Base-by-base conservation (phyloP, 768 basidiomycete species). In the Pholiota microspora region DNA sequence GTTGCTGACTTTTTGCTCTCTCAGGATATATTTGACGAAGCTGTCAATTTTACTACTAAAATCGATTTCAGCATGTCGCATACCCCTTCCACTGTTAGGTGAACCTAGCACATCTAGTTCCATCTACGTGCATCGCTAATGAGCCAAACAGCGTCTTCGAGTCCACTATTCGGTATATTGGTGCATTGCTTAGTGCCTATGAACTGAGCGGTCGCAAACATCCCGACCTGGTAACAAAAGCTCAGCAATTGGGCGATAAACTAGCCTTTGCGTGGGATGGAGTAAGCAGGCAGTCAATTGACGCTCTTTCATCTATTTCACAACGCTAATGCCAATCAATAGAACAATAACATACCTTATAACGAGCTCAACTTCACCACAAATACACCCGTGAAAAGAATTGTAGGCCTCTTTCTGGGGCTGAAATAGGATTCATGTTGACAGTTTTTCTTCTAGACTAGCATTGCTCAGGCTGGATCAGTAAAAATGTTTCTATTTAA, bases 161-260 rank as follows among this genome's bases (percentile, higher is more conserved):
- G 67, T 85, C 85, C 1, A 88, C 85, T 0, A 91, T 91, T 59
- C 86, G 89, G 36, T 86, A 83, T 49, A 61, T 91, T 2, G 88
- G 78, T 3, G 86, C 86, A 1, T 69, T 88, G 6, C 62, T 91
- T 40, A 84, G 80, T 51, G 80, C 87, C 3, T 89, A 83, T 59
- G 86, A 89, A 57, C 78, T 91, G 52, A 87, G 82, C 55, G 79
- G 78, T 7, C 52, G 75, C 50, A 57, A 81, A 44, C 71, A 79
- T 54, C 74, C 75, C 0, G 65, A 69, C 2, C 73, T 91, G 3
- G 63, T 90, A 2, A 59, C 77, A 23, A 85, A 89, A 62, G 85
- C 88, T 0, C 73, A 81, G 65, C 63, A 85, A 58, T 70, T 88
- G 15, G 81, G 80, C 1, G 80, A 87, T 64, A 85, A 85, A 62